Evolutionary conservation across 768 basidiomycete genomes (phyloP), one percentile per base, ranked within the genome.

Genomic region (Suillus bovinus): DNA sequence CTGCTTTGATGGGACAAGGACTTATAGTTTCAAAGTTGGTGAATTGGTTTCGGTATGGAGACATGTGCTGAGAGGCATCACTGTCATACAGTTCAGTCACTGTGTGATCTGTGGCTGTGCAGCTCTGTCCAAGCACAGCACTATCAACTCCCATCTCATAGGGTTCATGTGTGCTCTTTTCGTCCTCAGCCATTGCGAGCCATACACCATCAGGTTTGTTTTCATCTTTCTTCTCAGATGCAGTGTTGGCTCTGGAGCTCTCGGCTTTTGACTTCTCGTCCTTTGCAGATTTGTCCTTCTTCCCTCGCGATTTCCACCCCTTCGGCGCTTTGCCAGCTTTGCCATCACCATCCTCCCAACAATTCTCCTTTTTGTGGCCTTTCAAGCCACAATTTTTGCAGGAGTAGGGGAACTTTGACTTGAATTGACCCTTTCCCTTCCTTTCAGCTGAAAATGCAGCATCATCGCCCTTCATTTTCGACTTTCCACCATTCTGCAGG

Each of bases 311-410:
- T 22, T 46, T 46, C 44, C 44, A 46, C 10, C 3, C 24, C 16
- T 34, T 47, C 33, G 27, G 44, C 39, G 16, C 49, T 7, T 63
- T 59, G 14, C 54, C 58, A 10, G 53, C 60, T 6, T 66, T 58
- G 1, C 63, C 52, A 2, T 47, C 53, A 14, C 63, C 66, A n/a
- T 68, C 63, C 27, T 67, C 58, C 66, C 62, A 67, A 10, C 65
- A 67, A 9, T 66, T 36, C 3, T 10, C 1, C 1, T 3, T 31
- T 2, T 9, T 36, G 17, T 67, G 61, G 0, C 64, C 64, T 13
- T 42, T 4, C 61, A 53, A 63, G 0, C 64, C 33, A 20, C 61
- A 67, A 9, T 65, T 61, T 9, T 42, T 6, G 54, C 62, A 63
- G 29, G 49, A 8, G 0, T n/a, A 47, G 38, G 16, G 38, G 16